phyloP scores from a whole-genome alignment of 2,329 filamentous ascomycete species.

The Neofusicoccum kwambonambiense region DNA sequence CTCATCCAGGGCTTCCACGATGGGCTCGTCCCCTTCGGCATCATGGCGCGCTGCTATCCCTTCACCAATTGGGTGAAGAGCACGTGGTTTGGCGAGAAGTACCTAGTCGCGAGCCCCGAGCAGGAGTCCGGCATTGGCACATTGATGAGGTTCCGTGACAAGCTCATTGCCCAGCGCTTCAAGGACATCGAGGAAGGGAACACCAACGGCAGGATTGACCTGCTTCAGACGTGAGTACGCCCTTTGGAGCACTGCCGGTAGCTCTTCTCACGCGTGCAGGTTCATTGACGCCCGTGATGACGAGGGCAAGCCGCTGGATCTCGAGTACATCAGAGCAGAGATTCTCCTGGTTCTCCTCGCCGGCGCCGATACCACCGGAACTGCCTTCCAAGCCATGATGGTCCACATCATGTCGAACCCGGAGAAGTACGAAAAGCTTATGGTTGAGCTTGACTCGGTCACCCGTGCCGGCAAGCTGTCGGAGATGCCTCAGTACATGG shows the following conservation, averaged over 20 bases:
- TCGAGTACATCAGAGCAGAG: constrained; percentile 55
- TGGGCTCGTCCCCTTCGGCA: constrained; percentile 51
- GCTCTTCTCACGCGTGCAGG: background rate
- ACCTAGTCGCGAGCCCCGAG: constrained; percentile 54
- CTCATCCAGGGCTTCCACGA: constrained; percentile 57
- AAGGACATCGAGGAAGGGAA: constrained; percentile 49
- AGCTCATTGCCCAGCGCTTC: constrained; percentile 50
- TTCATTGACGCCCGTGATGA: constrained; percentile 39
- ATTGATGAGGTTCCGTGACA: constrained; percentile 58
- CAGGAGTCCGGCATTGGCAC: constrained; percentile 56
- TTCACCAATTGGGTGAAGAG: constrained; percentile 57
- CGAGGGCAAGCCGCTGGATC: constrained; percentile 45
- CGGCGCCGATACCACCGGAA: constrained; percentile 54
- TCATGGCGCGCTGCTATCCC: constrained; percentile 53
- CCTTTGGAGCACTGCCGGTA: no score
- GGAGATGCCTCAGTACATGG: constrained; percentile 28
- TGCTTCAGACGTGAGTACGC: constrained; percentile 48
- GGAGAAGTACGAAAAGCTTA: constrained; percentile 46
- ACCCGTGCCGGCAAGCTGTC: constrained; percentile 30
- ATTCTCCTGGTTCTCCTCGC: constrained; percentile 53
- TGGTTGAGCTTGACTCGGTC: constrained; percentile 47
- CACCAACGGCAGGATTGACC: constrained; percentile 47
- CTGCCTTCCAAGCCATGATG: constrained; percentile 51
- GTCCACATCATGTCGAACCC: constrained; percentile 42
- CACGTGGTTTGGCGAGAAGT: constrained; percentile 52